A percentile compares a stretch with the other conserved stretches of the same genome.
phyloP scores from a whole-genome alignment of 2,329 filamentous ascomycete genomes.

The Talaromyces sp. region DNA sequence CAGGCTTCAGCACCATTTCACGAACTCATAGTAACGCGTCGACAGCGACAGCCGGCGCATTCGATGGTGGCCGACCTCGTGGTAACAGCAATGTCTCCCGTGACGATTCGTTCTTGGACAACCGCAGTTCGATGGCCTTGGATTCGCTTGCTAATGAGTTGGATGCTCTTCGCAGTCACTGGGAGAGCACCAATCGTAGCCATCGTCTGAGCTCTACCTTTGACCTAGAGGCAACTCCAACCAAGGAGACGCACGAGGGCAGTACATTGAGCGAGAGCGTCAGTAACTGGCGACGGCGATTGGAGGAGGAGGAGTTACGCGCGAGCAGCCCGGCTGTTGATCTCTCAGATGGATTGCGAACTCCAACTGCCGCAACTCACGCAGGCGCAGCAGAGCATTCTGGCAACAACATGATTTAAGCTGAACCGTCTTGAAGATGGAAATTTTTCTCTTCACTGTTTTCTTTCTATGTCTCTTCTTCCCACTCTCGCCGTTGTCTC shows the following conservation, averaged over 20 bases:
- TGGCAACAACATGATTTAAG: slow-evolving; percentile 38
- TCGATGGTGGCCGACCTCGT: slow-evolving; percentile 35
- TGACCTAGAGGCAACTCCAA: slow-evolving; percentile 69
- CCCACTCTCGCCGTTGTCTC: neutral
- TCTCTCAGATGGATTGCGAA: slow-evolving; percentile 28
- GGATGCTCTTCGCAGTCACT: slow-evolving; percentile 83
- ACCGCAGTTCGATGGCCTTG: slow-evolving; percentile 68
- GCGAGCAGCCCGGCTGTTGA: slow-evolving; percentile 26
- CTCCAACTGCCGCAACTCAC: slow-evolving; percentile 19
- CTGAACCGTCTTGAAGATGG: slow-evolving; percentile 13
- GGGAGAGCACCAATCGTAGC: slow-evolving; percentile 94
- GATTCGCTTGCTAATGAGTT: slow-evolving; percentile 91
- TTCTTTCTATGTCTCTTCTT: neutral
- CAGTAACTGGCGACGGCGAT: slow-evolving; percentile 74
- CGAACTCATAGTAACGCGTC: slow-evolving; percentile 58
- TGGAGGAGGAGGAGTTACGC: slow-evolving; percentile 59
- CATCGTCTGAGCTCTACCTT: slow-evolving; percentile 88
- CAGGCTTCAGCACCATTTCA: slow-evolving; percentile 40
- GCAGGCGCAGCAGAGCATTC: slow-evolving; percentile 18
- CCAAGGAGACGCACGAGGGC: slow-evolving; percentile 43
- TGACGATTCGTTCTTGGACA: slow-evolving; percentile 48
- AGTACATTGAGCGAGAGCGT: slow-evolving; percentile 65
- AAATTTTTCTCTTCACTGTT: neutral
- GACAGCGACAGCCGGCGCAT: slow-evolving; percentile 43
- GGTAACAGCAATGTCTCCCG: slow-evolving; percentile 45